Conservation (phyloP, 306 rosid genomes). For the Trifolium dubium region DNA sequence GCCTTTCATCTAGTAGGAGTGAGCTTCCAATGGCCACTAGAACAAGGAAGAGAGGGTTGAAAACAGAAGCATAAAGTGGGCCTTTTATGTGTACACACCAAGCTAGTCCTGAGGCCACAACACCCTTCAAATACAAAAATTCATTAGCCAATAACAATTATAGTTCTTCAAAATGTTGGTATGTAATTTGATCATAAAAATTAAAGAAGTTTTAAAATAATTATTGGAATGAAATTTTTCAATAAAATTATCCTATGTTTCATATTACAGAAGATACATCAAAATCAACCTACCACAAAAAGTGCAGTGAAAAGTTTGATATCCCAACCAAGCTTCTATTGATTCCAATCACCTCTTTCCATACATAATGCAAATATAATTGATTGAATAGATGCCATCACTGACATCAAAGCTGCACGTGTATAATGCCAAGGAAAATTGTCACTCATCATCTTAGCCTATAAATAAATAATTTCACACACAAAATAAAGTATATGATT, state of each 20-base stretch:
- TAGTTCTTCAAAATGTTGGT: background rate
- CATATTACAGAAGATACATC: too few species aligned
- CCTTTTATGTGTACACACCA: conserved; percentile 37
- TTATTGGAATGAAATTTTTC: too few species aligned
- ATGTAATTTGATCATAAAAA: background rate
- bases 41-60: conserved; percentile 43
- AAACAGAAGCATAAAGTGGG: conserved; percentile 40
- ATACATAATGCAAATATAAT: conserved; percentile 31
- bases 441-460: conserved; percentile 44
- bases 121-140: conserved; percentile 27
- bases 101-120: conserved; percentile 32
- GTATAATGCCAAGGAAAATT: conserved; percentile 42
- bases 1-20: conserved; percentile 25
- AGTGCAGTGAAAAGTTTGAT: conserved; percentile 28
- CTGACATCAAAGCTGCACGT: conserved; percentile 50
- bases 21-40: conserved; percentile 41
- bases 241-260: too few species aligned
- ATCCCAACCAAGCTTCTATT: conserved; percentile 44
- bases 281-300: too few species aligned
- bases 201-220: background rate
- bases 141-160: background rate
- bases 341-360: conserved; percentile 25
- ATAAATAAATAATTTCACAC: background rate
- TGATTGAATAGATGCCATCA: conserved; percentile 42
- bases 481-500: background rate